These are phyloP conservation scores for Microbotryum silenes-acaulis DNA, from an alignment of 1,284 basidiomycete genomes.

Conservation along the genomic window DNA sequence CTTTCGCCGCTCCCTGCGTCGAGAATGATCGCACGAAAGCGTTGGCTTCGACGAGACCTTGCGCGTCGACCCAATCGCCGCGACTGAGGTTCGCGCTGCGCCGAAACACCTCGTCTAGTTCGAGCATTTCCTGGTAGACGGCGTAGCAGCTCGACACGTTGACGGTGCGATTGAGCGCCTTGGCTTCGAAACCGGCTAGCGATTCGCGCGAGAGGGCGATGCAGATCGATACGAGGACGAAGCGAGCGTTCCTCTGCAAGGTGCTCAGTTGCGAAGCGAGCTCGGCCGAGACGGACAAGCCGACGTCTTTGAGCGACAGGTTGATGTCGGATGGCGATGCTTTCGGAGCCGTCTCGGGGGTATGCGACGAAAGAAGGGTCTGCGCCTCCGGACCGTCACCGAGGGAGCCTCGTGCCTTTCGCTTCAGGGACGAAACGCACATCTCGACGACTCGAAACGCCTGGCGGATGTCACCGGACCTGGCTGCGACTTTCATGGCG, in stretches of 20 bases:
- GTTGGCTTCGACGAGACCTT: too few species aligned
- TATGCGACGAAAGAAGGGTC: slow-evolving; percentile 27
- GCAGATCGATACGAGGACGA: slow-evolving; percentile 17
- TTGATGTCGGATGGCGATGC: slow-evolving; percentile 38
- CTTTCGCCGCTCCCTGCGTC: too few species aligned
- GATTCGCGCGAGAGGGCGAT: slow-evolving; percentile 16
- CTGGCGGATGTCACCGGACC: slow-evolving; percentile 42
- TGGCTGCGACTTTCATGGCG: slow-evolving; percentile 42
- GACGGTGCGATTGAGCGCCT: not conserved
- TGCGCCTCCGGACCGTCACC: slow-evolving; percentile 6
- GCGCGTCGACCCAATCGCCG: too few species aligned
- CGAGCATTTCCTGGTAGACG: too few species aligned
- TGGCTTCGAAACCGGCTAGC: slow-evolving; percentile 4
- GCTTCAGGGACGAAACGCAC: slow-evolving; percentile 40
- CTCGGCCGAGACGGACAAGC: slow-evolving; percentile 7
- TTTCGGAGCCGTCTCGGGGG: slow-evolving; percentile 33
- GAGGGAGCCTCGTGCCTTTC: not conserved
- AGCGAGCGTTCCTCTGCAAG: slow-evolving; percentile 17
- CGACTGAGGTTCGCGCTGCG: too few species aligned
- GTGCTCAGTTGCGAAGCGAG: slow-evolving; percentile 10
- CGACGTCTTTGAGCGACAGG: slow-evolving; percentile 36
- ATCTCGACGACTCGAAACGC: slow-evolving; percentile 41
- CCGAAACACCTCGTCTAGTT: too few species aligned
- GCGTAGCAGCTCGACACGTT: too few species aligned
- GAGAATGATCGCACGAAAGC: too few species aligned